Evolutionary conservation across 495 filamentous ascomycete genomes (phyloP), one percentile per base, ranked within the genome.

Genomic region (Cladorrhinum samala): DNA sequence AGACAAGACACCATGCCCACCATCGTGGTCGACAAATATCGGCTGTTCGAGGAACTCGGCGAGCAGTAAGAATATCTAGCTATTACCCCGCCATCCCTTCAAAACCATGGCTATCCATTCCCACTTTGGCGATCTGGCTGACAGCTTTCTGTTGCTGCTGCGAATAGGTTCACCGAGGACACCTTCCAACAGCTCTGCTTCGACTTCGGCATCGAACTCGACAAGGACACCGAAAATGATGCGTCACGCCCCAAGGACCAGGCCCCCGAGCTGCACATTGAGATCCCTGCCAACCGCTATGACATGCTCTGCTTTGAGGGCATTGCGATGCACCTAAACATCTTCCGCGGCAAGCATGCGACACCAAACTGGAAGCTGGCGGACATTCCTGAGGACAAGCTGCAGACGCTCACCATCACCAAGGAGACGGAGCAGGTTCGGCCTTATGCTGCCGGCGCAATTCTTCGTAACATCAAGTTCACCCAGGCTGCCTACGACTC

Each of bases 271-370:
- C 80, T 97, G 65, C 95, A 95, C 78, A 97, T 99, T 66, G 93
- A 99, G 70, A 95, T 99, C 66, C 93, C 93, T 55, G 93, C 93
- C 57, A 99, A 99, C 69, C 83, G 92, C 79, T 97, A 97, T 83
- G 93, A 99, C 64, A 86, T 97, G 83, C 83, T 99, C 24, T 99
- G 93, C 66, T 95, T 96, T 73, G 93, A 99, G 72, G 93, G 63
- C 44, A 94, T 99, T 66, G 85, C 89, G 46, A 79, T 95, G 60
- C 92, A 92, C 82, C 79, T 99, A 50, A 95, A 95, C 65, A 88
- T 99, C 70, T 99, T 97, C 84, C 72, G 85, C 50, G 87, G 82
- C 46, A 86, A 83, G 57, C 73, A 79, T 46, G 66, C 78, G 14
- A 75, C 88, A 40, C 94, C 93, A 55, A 88, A 88, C 52, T 96